A percentile compares a stretch with the other conserved stretches of the same genome.
phyloP scores from a whole-genome alignment of 163 green algal genomes.

The Scenedesmus sp. region DNA sequence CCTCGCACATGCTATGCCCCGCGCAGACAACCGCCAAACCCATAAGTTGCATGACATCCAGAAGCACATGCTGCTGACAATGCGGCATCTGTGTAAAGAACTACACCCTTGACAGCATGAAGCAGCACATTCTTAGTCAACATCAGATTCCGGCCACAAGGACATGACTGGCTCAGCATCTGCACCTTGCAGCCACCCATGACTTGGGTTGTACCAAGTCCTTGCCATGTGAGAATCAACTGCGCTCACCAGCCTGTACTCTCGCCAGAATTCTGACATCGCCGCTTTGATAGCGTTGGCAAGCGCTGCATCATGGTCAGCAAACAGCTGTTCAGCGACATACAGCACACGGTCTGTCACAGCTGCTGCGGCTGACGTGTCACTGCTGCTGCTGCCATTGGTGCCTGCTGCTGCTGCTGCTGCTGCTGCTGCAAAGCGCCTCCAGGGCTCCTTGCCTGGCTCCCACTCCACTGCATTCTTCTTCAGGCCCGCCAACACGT shows the following conservation, averaged over 20 bases:
- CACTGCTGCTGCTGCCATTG: not conserved
- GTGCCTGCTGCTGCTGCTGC: not conserved
- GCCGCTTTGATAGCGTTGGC: not conserved
- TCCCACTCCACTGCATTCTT: not conserved
- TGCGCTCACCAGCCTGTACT: slow-evolving; percentile 36
- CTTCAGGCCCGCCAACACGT: not conserved
- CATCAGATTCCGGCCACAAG: too few relatives aligned
- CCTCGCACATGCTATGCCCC: not conserved
- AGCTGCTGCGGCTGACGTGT: slow-evolving; percentile 16
- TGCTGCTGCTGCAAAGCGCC: not conserved
- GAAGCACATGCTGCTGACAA: too few relatives aligned
- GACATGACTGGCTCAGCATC: too few relatives aligned
- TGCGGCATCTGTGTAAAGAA: too few relatives aligned
- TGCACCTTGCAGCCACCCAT: not conserved
- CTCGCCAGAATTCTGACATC: not conserved
- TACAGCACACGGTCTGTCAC: not conserved
- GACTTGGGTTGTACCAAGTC: not conserved
- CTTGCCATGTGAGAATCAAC: not conserved
- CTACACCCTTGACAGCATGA: too few relatives aligned
- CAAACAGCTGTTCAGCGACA: slow-evolving; percentile 32
- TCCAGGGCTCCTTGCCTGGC: slow-evolving; percentile 40
- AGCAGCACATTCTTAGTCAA: too few relatives aligned
- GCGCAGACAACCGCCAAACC: not conserved
- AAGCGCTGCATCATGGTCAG: not conserved
- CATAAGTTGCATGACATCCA: too few relatives aligned